Conservation (phyloP, 2,329 filamentous ascomycete species). For the Colletotrichum magnum region DNA sequence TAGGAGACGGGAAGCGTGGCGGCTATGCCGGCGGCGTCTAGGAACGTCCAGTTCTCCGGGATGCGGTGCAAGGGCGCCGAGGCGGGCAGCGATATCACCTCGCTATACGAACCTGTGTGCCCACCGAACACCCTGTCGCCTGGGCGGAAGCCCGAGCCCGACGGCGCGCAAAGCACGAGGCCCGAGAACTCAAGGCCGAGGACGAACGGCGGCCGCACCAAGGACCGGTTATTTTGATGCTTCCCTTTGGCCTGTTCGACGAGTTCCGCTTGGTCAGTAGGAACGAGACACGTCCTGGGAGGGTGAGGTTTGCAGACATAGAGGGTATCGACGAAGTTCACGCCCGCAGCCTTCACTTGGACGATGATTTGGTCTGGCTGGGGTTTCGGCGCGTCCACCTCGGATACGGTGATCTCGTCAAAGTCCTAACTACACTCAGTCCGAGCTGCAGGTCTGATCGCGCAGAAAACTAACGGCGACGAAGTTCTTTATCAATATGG, state of each 20-base stretch:
- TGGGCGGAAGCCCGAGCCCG: conserved; percentile 51
- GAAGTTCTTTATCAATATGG: conserved; percentile 48
- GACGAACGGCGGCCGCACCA: conserved; percentile 69
- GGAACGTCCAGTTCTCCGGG: conserved; percentile 60
- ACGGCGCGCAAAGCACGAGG: conserved; percentile 58
- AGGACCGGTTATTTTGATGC: conserved; percentile 72
- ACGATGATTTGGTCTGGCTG: conserved; percentile 45
- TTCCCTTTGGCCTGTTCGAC: conserved; percentile 61
- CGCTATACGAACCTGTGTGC: conserved; percentile 65
- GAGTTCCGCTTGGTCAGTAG: background rate
- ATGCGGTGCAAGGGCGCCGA: conserved; percentile 55
- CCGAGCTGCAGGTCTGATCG: background rate
- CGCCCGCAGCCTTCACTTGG: conserved; percentile 66
- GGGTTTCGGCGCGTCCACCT: conserved; percentile 42
- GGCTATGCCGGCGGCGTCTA: conserved; percentile 66
- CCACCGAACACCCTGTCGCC: conserved; percentile 70
- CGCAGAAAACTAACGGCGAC: conserved; percentile 37
- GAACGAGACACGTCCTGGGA: background rate
- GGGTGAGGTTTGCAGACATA: conserved; percentile 54
- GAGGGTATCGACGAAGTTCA: conserved; percentile 73
- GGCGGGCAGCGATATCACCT: conserved; percentile 61
- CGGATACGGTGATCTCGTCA: conserved; percentile 45
- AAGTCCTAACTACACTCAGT: conserved; percentile 38
- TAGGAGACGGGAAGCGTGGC: conserved; percentile 69
- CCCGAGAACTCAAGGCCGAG: conserved; percentile 74